Evolutionary conservation across 2,329 filamentous ascomycete species (phyloP).

Genomic region (Colletotrichum eremochloae): DNA sequence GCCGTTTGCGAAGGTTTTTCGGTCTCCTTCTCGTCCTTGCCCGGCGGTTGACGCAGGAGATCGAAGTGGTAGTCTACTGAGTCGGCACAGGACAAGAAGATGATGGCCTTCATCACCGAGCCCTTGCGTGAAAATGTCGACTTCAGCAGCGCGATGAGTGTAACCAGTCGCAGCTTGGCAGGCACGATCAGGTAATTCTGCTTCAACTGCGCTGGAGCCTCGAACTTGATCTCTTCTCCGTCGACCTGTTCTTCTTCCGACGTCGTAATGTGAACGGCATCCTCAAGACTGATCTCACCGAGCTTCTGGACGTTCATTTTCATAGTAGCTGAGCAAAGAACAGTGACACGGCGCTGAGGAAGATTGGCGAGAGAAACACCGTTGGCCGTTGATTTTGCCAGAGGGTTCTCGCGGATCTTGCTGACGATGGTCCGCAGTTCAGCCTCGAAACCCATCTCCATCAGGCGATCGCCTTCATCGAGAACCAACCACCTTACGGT

Average conservation of each 20-base stretch:
- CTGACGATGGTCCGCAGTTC: constrained; percentile 90
- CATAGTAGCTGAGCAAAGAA: constrained; percentile 97
- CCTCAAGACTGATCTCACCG: constrained; percentile 94
- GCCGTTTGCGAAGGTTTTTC: constrained; percentile 51
- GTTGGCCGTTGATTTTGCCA: constrained; percentile 71
- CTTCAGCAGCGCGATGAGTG: constrained; percentile 85
- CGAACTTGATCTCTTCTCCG: constrained; percentile 71
- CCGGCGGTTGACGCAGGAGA: constrained; percentile 68
- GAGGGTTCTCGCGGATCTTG: constrained; percentile 76
- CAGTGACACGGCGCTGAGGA: constrained; percentile 82
- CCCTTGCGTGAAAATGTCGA: constrained; percentile 89
- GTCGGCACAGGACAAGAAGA: constrained; percentile 97
- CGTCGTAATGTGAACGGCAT: constrained; percentile 88
- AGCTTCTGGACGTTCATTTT: constrained; percentile 97
- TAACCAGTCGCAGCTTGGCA: constrained; percentile 90
- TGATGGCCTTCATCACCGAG: constrained; percentile 94
- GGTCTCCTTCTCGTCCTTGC: constrained; percentile 43
- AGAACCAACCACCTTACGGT: constrained; percentile 94
- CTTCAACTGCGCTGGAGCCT: constrained; percentile 91
- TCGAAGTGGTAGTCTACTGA: constrained; percentile 98
- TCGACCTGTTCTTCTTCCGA: constrained; percentile 64
- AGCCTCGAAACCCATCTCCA: constrained; percentile 97
- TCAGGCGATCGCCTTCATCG: constrained; percentile 96
- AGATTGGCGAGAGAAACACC: constrained; percentile 72
- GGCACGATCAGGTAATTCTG: constrained; percentile 91